Percentiles rank a stretch among this genome's conserved stretches.
Conservation (phyloP, 805 yeast genomes). For the Jamesozyma spencerorum region DNA sequence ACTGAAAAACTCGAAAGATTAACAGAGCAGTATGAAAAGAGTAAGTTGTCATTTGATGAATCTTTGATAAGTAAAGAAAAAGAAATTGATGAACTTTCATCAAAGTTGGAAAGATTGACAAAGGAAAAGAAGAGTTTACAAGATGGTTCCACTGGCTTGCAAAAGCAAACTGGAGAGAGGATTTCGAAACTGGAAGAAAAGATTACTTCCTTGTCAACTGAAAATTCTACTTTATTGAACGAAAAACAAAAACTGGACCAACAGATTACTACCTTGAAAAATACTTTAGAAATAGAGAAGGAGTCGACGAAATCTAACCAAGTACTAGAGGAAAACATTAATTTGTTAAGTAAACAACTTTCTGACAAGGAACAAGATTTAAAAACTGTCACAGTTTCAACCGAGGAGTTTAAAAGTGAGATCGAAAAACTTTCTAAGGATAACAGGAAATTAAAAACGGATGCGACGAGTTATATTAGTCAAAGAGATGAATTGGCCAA, state of each 20-base stretch:
- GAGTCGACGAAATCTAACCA: not conserved
- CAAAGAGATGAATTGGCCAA: not conserved
- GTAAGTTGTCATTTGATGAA: not conserved
- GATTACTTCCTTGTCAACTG: too few species aligned
- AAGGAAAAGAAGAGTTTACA: not conserved
- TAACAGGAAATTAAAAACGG: not conserved
- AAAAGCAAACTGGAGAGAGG: too few species aligned
- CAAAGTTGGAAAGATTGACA: not conserved
- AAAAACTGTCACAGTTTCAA: not conserved
- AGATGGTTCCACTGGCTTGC: not conserved
- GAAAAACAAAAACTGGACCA: not conserved
- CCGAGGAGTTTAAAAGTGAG: not conserved
- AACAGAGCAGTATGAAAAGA: too few species aligned
- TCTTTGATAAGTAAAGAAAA: not conserved
- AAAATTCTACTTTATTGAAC: not conserved
- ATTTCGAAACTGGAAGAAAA: constrained; percentile 3
- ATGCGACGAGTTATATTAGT: not conserved
- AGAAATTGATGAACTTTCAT: not conserved
- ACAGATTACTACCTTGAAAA: constrained; percentile 2
- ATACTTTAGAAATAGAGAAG: not conserved
- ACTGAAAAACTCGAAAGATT: too few species aligned
- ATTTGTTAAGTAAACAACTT: constrained; percentile 3
- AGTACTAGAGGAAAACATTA: constrained; percentile 4
- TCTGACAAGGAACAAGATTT: not conserved
- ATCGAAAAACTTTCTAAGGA: not conserved